Conservation (phyloP, 345 rosid species). For the Ricinus communis region DNA sequence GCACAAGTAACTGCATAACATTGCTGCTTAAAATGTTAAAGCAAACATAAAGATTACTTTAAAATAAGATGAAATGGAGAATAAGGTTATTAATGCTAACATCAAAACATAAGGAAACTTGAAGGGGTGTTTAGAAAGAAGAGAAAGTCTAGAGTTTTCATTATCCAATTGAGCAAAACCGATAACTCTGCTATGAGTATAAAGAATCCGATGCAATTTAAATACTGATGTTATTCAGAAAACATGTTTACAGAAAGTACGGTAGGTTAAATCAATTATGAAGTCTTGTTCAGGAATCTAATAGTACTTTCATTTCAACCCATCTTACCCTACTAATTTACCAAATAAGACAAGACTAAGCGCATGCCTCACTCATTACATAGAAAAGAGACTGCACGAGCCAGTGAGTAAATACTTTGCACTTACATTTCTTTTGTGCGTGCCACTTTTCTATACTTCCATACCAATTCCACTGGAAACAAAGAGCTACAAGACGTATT, state of each 20-base stretch:
- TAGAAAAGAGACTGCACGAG: neutral
- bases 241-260: no score
- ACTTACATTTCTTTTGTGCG: slow-evolving; percentile 14
- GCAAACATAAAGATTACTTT: neutral
- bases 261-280: no score
- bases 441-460: slow-evolving; percentile 55
- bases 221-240: neutral
- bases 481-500: slow-evolving; percentile 48
- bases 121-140: neutral
- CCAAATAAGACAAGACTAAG: neutral
- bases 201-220: neutral
- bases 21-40: neutral
- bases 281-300: no score
- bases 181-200: neutral
- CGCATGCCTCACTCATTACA: neutral
- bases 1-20: neutral
- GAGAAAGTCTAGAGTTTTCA: neutral
- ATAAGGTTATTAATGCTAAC: neutral
- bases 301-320: neutral
- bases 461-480: slow-evolving; percentile 81
- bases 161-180: neutral
- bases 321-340: neutral
- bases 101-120: no score
- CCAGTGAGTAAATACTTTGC: neutral
- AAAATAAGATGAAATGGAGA: neutral